phyloP scores from a whole-genome alignment of 1,139 yeast species.

The Magnusiomyces fungicola region DNA sequence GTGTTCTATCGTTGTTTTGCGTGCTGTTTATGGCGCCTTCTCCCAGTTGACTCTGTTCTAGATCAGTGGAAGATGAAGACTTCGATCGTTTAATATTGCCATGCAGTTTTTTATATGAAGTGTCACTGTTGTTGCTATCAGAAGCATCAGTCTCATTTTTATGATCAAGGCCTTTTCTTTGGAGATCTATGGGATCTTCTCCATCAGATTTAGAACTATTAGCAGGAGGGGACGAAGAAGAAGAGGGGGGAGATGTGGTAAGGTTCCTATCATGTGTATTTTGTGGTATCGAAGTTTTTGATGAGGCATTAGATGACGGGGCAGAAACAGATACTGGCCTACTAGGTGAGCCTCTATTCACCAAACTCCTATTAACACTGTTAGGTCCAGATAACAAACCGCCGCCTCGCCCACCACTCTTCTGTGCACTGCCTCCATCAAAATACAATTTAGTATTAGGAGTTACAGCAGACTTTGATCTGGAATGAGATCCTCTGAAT shows the following conservation, averaged over 20 bases:
- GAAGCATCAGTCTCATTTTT: too few relatives aligned
- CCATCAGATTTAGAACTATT: background rate
- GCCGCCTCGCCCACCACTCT: background rate
- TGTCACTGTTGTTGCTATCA: too few relatives aligned
- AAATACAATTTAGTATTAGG: constrained; percentile 3
- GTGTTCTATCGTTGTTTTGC: too few relatives aligned
- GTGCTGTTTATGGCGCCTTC: too few relatives aligned
- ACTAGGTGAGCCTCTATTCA: background rate
- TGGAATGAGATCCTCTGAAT: background rate
- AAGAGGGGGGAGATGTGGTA: background rate
- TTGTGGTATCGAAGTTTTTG: too few relatives aligned
- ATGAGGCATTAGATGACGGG: too few relatives aligned
- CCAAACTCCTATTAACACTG: background rate
- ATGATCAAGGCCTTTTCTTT: background rate
- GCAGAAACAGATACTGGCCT: too few relatives aligned
- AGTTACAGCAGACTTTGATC: background rate
- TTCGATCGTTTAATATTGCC: too few relatives aligned
- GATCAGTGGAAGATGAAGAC: too few relatives aligned
- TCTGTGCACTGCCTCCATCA: background rate
- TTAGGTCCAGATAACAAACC: background rate
- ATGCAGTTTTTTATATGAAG: too few relatives aligned
- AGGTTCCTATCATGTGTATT: background rate
- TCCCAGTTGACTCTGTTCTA: too few relatives aligned
- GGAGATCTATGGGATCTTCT: background rate
- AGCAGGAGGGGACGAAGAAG: background rate